Evolutionary conservation across 2,329 filamentous ascomycete genomes (phyloP), one percentile per base, ranked within the genome.

Genomic region (Cladosporium austrohemisphaericum): DNA sequence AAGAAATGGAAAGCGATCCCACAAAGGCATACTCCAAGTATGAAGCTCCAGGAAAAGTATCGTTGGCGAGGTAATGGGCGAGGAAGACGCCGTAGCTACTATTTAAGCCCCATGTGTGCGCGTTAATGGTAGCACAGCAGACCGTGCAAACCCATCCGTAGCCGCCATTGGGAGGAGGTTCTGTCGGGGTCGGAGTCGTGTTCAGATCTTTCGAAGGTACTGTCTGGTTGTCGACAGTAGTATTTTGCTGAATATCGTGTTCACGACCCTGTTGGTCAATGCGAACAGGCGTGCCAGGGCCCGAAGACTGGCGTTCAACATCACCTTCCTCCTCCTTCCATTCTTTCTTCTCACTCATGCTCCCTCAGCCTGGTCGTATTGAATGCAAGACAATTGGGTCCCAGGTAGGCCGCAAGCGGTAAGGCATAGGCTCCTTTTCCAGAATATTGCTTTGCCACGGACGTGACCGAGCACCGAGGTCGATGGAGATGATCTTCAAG

Each of bases 11-110:
- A 0, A 88, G 71, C 0, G 83, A 83, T 22, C 87, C 87, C n/a
- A 92, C 76, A 62, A 92, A 90, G 32, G 87, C 87, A 65, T 84
- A 91, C 5, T 83, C 76, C 2, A 91, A 75, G 2, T 78, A 69
- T 0, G 79, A 81, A 2, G 85, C 78, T 11, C 78, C 80, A 0
- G 80, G 76, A 55, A 86, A 89, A 18, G 76, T 73, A 45, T 81
- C 71, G 41, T 77, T 77, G 14, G 75, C 71, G 49, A 92, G 77
- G 70, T 92, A 93, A 60, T 89, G 78, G 13, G 88, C 84, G 11
- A 92, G 80, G 55, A 85, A 88, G 50, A 89, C 83, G 64, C 86
- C 87, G 71, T 78, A 86, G 2, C 78, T 76, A 9, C 55, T 60
- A 41, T 67, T 66, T 7, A 66, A 47, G 13, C 65, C 65, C 74